These are phyloP conservation scores for Wickerhamiella cacticola DNA, from an alignment of 805 yeast species.

Conservation along the genomic window DNA sequence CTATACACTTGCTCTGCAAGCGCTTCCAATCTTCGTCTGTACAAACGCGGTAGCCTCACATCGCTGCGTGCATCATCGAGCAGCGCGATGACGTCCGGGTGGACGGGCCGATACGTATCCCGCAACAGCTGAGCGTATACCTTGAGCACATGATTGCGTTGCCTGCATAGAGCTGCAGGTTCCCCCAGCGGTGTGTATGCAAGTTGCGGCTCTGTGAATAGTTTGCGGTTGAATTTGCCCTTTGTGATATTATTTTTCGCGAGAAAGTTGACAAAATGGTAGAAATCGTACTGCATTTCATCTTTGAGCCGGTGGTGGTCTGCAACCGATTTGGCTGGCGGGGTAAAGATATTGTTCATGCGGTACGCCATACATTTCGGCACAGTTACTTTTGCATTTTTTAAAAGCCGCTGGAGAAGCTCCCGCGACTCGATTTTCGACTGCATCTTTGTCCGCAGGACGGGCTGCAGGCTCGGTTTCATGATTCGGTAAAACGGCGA, in stretches of 20 bases:
- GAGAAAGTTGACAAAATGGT: constrained; percentile 15
- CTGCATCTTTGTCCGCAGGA: constrained; percentile 7
- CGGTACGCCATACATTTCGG: constrained; percentile 11
- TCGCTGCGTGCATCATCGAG: neutral
- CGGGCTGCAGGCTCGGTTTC: constrained; percentile 3
- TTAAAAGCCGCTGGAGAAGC: neutral
- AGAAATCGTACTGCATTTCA: constrained; percentile 11
- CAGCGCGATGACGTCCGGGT: constrained; percentile 10
- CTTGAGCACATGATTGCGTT: constrained; percentile 10
- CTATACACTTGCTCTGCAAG: constrained; percentile 11
- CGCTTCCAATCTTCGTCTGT: constrained; percentile 9
- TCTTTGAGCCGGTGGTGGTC: constrained; percentile 12
- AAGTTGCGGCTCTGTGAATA: constrained; percentile 12
- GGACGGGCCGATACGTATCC: constrained; percentile 13
- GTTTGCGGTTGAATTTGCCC: constrained; percentile 21
- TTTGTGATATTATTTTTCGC: constrained; percentile 7
- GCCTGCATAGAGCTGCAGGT: constrained; percentile 10
- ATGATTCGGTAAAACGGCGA: constrained; percentile 16
- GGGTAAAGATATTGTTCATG: constrained; percentile 19
- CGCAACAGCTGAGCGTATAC: constrained; percentile 8
- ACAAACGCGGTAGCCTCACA: neutral
- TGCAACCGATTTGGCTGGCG: constrained; percentile 14
- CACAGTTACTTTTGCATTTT: neutral
- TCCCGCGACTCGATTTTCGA: neutral
- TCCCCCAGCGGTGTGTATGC: constrained; percentile 12